Evolutionary conservation across 1,139 yeast genomes (phyloP).

Genomic region (Debaryomyces singareniensis): DNA sequence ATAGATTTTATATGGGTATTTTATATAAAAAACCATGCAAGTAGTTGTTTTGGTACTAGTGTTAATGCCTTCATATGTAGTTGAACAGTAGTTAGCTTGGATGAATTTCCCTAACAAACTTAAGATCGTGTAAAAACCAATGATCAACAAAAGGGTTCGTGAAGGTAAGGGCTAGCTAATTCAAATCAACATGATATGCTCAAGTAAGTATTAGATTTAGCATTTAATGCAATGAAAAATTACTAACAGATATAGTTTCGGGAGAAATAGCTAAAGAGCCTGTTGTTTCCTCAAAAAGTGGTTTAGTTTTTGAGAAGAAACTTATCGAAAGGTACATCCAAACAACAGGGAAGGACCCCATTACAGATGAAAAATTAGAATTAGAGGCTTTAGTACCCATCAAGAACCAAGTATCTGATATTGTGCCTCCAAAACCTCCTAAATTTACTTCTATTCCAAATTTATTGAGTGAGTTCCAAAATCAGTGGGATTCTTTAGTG

Average conservation of each 20-base stretch:
- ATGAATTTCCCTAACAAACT: no score
- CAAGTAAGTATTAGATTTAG: constrained; percentile 6
- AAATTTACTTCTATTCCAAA: constrained; percentile 69
- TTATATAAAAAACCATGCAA: no score
- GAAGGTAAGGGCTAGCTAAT: not conserved
- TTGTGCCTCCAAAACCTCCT: constrained; percentile 44
- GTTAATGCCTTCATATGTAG: no score
- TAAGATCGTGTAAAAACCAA: no score
- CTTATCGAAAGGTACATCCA: constrained; percentile 58
- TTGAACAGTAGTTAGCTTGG: no score
- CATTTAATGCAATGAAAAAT: constrained; percentile 2
- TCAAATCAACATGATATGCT: constrained; percentile 7
- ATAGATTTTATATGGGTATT: not conserved
- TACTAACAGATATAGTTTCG: constrained; percentile 29
- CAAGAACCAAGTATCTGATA: constrained; percentile 13
- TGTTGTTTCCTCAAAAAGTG: constrained; percentile 71
- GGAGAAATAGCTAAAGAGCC: constrained; percentile 67
- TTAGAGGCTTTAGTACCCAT: constrained; percentile 55
- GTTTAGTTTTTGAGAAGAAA: constrained; percentile 61
- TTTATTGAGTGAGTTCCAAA: constrained; percentile 66
- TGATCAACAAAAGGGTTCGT: no score
- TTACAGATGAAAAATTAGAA: constrained; percentile 54
- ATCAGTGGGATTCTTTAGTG: constrained; percentile 87
- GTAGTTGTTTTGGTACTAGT: no score
- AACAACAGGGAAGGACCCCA: constrained; percentile 71